These are phyloP conservation scores for Xylaria sp. DNA, from an alignment of 2,329 filamentous ascomycete species.

Conservation along the genomic window DNA sequence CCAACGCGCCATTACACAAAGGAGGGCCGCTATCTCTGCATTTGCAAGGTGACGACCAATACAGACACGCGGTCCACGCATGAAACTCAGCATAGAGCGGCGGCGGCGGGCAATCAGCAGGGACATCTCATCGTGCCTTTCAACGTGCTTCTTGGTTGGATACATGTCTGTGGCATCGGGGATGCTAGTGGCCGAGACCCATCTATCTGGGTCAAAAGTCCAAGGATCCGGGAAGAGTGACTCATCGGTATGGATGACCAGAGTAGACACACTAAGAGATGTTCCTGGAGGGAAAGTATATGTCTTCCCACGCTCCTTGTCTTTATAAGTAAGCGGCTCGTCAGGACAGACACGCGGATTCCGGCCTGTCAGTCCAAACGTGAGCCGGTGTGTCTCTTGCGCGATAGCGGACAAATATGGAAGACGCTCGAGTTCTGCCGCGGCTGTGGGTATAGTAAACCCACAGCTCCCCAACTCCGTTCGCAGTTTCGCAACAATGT, in stretches of 20 bases:
- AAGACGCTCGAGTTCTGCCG: neutral
- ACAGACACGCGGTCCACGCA: neutral
- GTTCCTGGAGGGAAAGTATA: neutral
- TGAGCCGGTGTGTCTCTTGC: neutral
- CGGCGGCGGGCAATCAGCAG: neutral
- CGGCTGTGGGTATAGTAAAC: neutral
- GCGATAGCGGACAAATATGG: neutral
- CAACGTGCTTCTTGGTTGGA: too few species aligned
- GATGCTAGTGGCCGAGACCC: neutral
- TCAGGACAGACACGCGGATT: neutral
- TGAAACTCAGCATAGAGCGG: neutral
- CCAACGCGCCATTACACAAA: neutral
- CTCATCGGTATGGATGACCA: neutral
- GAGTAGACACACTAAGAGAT: neutral
- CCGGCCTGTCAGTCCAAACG: neutral
- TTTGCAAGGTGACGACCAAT: neutral
- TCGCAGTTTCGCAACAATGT: too few species aligned
- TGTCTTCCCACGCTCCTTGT: neutral
- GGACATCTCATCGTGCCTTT: too few species aligned
- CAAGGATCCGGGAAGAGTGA: neutral
- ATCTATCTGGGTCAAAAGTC: neutral
- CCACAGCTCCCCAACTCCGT: too few species aligned
- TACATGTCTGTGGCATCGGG: too few species aligned
- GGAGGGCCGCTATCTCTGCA: neutral
- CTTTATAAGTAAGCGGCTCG: neutral